Percentiles rank a stretch among this genome's conserved stretches.
Evolutionary conservation across 1,139 yeast genomes (phyloP).

Genomic region (Taphrina deformans): DNA sequence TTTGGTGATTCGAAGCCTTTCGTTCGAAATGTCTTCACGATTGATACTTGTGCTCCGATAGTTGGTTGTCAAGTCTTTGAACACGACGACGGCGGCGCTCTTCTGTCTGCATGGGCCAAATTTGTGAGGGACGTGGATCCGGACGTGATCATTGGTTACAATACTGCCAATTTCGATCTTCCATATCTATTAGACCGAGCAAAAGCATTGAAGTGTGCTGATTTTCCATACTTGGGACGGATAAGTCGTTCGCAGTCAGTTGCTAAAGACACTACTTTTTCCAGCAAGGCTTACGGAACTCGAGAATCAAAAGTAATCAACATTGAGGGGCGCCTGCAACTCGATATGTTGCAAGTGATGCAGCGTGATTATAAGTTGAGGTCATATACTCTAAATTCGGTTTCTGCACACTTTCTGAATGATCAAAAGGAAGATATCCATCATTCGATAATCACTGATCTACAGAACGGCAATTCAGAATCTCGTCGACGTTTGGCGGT

Average conservation of each 20-base stretch:
- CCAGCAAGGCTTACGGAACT: constrained; percentile 95
- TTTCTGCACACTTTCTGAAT: constrained; percentile 86
- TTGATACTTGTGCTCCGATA: constrained; percentile 85
- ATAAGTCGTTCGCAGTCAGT: constrained; percentile 68
- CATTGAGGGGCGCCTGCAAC: constrained; percentile 93
- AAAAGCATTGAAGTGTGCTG: constrained; percentile 60
- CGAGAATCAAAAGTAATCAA: constrained; percentile 88
- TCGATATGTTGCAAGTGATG: constrained; percentile 87
- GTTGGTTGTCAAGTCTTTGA: constrained; percentile 90
- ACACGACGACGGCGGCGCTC: constrained; percentile 70
- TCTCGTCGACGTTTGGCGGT: constrained; percentile 94
- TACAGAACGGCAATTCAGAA: constrained; percentile 89
- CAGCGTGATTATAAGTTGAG: constrained; percentile 94
- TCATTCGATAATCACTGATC: constrained; percentile 89
- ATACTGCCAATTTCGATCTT: constrained; percentile 89
- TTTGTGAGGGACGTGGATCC: constrained; percentile 85
- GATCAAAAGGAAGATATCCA: constrained; percentile 99
- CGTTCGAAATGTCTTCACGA: constrained; percentile 90
- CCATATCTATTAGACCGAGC: constrained; percentile 93
- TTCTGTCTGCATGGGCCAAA: constrained; percentile 82
- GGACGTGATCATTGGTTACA: constrained; percentile 95
- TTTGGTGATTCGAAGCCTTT: constrained; percentile 87
- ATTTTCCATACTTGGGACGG: constrained; percentile 87
- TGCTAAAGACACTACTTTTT: constrained; percentile 75
- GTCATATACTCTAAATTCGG: constrained; percentile 92